phyloP scores from a whole-genome alignment of 73 alveolate genomes.

The Symbiodinium pilosum region DNA sequence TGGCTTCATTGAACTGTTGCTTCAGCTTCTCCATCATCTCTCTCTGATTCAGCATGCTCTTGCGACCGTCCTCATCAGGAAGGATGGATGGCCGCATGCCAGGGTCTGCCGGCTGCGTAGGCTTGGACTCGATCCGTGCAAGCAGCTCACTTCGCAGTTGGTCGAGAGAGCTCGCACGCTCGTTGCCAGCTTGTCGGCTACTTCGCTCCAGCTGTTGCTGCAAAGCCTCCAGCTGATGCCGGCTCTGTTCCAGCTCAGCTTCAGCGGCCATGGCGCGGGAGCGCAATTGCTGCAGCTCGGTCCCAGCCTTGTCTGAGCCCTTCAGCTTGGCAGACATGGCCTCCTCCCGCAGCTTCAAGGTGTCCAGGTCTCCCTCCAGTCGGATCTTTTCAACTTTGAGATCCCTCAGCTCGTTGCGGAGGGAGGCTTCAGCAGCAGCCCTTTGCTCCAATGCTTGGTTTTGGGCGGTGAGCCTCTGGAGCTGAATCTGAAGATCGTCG shows the following conservation, averaged over 20 bases:
- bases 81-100: constrained; percentile 24
- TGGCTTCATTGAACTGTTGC: constrained; percentile 34
- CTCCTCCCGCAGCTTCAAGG: constrained; percentile 6
- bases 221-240: not conserved
- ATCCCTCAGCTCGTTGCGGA: not conserved
- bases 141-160: constrained; percentile 2
- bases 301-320: not conserved
- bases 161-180: constrained; percentile 19
- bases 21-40: constrained; percentile 20
- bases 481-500: not conserved
- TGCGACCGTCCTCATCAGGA: constrained; percentile 20
- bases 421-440: not conserved
- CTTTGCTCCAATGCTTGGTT: not conserved
- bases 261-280: constrained; percentile 7
- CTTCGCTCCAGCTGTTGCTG: constrained; percentile 2
- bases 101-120: not conserved
- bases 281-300: not conserved
- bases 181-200: not conserved
- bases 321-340: not conserved
- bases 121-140: not conserved
- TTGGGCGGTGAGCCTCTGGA: not conserved
- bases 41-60: not conserved
- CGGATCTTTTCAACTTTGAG: constrained; percentile 1
- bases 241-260: constrained; percentile 18
- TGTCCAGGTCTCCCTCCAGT: not conserved